A percentile compares a stretch with the other conserved stretches of the same genome.
These are phyloP conservation scores for Pseudomicrostroma phylloplanum DNA, from an alignment of 1,284 basidiomycete genomes.

Conservation along the genomic window DNA sequence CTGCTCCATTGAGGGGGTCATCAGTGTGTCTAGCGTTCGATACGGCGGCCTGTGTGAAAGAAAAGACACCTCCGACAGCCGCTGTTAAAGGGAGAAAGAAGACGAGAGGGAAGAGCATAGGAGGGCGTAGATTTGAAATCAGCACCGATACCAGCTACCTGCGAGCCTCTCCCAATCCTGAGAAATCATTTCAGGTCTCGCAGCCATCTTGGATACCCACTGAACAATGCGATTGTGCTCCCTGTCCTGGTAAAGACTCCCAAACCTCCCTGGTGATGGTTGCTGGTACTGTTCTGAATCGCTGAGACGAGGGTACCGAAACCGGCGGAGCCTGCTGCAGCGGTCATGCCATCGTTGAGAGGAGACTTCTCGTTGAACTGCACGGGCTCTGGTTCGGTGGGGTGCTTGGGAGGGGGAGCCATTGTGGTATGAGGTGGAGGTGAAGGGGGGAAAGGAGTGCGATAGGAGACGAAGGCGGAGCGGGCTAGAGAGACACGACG, in stretches of 20 bases:
- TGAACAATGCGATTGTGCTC: constrained; percentile 73
- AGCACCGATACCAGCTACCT: not conserved
- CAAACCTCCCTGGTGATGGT: constrained; percentile 74
- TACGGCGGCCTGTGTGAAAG: constrained; percentile 70
- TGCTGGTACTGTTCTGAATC: constrained; percentile 45
- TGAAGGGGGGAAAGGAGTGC: not conserved
- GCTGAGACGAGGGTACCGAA: constrained; percentile 43
- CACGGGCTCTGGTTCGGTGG: not conserved
- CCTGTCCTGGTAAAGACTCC: constrained; percentile 75
- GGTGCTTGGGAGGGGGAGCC: not conserved
- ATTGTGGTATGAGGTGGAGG: not conserved
- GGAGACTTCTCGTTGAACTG: not conserved
- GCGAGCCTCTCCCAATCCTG: not conserved
- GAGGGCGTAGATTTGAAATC: not conserved
- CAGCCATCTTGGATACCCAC: constrained; percentile 11
- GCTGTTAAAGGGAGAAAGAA: constrained; percentile 44
- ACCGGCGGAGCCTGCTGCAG: not conserved
- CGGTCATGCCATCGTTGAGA: not conserved
- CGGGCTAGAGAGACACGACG: not conserved
- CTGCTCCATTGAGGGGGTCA: constrained; percentile 76
- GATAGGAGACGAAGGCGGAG: not conserved
- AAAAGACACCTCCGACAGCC: constrained; percentile 83
- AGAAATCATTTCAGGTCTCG: not conserved
- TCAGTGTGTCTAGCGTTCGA: constrained; percentile 76
- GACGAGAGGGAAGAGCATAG: constrained; percentile 8